These are phyloP conservation scores for Alternaria sp. DNA, from an alignment of 2,329 filamentous ascomycete genomes.

Conservation along the genomic window DNA sequence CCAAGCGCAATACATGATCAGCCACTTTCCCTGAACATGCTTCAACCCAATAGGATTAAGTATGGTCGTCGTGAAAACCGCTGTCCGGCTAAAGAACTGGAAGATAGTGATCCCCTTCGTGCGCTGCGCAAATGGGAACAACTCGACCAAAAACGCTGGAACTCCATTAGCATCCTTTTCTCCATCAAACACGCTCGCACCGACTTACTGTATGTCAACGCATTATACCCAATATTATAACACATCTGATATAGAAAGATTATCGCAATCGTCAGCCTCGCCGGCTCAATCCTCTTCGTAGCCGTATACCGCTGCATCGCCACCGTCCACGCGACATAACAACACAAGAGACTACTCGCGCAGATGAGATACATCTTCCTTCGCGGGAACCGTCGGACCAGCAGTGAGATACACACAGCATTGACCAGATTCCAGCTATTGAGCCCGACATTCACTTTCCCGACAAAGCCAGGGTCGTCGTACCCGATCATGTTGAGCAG, in stretches of 20 bases:
- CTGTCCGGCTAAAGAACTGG: slow-evolving; percentile 67
- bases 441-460: slow-evolving; percentile 60
- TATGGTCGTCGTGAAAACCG: slow-evolving; percentile 65
- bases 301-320: slow-evolving; percentile 59
- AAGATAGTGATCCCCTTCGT: slow-evolving; percentile 60
- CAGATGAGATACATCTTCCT: slow-evolving; percentile 61
- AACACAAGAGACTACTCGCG: slow-evolving; percentile 39
- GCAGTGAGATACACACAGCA: slow-evolving; percentile 60
- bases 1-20: slow-evolving; percentile 67
- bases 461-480: slow-evolving; percentile 45
- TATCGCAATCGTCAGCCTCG: slow-evolving; percentile 52
- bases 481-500: slow-evolving; percentile 68
- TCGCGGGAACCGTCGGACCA: slow-evolving; percentile 62
- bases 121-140: slow-evolving; percentile 57
- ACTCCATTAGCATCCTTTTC: background rate
- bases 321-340: slow-evolving; percentile 46
- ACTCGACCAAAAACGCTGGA: slow-evolving; percentile 58
- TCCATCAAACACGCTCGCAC: background rate
- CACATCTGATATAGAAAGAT: slow-evolving; percentile 58
- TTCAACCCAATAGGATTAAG: slow-evolving; percentile 69
- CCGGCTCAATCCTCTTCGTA: slow-evolving; percentile 44
- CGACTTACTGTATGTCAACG: slow-evolving; percentile 62
- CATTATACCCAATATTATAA: slow-evolving; percentile 70
- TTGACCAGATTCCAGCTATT: slow-evolving; percentile 65
- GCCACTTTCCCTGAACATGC: slow-evolving; percentile 67